Percentiles rank a stretch among this genome's conserved stretches.
Conservation (phyloP, 108 stramenopile species). For the Aurantiochytrium sp. region DNA sequence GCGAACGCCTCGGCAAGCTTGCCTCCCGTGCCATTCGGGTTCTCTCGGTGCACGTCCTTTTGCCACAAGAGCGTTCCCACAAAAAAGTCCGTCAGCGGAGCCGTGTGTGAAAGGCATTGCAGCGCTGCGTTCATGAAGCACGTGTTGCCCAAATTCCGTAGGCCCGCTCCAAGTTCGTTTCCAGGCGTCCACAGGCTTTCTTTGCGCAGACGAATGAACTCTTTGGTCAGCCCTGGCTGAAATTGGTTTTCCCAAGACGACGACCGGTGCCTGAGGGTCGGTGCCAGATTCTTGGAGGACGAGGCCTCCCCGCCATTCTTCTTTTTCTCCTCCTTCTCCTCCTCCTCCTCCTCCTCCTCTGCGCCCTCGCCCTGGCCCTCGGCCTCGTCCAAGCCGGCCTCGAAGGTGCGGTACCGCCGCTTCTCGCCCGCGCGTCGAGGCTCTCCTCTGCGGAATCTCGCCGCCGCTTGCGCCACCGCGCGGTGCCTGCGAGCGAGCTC, state of each 20-base stretch:
- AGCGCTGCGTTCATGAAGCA: constrained; percentile 26
- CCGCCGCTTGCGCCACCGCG: too few relatives aligned
- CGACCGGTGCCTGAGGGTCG: not conserved
- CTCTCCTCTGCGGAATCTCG: too few relatives aligned
- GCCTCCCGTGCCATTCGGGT: constrained; percentile 86
- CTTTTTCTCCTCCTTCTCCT: not conserved
- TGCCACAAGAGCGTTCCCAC: constrained; percentile 45
- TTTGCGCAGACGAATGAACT: constrained; percentile 1
- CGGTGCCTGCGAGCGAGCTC: too few relatives aligned
- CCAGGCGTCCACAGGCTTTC: not conserved
- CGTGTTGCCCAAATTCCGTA: constrained; percentile 19
- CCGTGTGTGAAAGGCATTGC: constrained; percentile 14
- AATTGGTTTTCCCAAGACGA: not conserved
- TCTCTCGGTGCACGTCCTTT: constrained; percentile 74
- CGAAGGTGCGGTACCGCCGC: too few relatives aligned
- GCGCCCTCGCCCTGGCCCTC: too few relatives aligned
- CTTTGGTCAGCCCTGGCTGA: not conserved
- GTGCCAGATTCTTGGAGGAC: not conserved
- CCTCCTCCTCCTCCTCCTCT: too few relatives aligned
- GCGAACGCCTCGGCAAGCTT: constrained; percentile 82
- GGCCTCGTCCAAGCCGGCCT: too few relatives aligned
- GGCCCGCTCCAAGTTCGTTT: not conserved
- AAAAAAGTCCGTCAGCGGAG: not conserved
- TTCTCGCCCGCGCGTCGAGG: too few relatives aligned
- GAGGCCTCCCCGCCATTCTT: not conserved